A percentile compares a stretch with the other conserved stretches of the same genome.
These are phyloP conservation scores for Phialophora chinensis DNA, from an alignment of 2,329 filamentous ascomycete genomes.

Conservation along the genomic window DNA sequence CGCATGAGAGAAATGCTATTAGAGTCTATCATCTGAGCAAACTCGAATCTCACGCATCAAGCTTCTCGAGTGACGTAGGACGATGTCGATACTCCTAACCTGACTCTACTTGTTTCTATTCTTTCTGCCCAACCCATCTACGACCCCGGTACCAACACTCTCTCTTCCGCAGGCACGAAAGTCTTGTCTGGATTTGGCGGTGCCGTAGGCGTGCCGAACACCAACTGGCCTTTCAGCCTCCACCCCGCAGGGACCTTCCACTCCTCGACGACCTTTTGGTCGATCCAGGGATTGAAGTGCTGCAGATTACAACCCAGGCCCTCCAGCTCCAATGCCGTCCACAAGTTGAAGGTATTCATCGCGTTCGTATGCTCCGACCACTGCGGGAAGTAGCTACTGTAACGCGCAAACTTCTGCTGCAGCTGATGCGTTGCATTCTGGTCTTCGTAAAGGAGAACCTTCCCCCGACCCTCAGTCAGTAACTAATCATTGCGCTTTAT, in stretches of 20 bases:
- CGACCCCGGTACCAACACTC: not conserved
- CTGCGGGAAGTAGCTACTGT: not conserved
- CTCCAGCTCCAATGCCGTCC: constrained; percentile 3
- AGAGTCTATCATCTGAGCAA: no score
- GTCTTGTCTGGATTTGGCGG: not conserved
- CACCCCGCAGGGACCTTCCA: constrained; percentile 5
- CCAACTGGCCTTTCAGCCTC: constrained; percentile 4
- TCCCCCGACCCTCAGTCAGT: not conserved
- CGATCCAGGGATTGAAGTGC: constrained; percentile 7
- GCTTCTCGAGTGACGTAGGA: no score
- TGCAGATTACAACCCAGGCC: constrained; percentile 5
- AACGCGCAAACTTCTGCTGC: not conserved
- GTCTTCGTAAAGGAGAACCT: constrained; percentile 11
- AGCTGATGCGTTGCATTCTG: not conserved
- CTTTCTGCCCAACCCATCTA: not conserved
- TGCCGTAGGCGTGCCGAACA: constrained; percentile 7
- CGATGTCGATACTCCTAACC: no score
- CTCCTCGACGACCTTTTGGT: not conserved
- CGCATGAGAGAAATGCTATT: not conserved
- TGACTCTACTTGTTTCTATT: no score
- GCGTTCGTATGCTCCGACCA: constrained; percentile 12
- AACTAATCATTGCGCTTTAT: not conserved
- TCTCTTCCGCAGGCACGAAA: not conserved
- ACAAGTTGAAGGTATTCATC: constrained; percentile 6
- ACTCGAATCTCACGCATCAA: no score